Conservation (phyloP, 768 basidiomycete genomes). For the Auriscalpium orientale region DNA sequence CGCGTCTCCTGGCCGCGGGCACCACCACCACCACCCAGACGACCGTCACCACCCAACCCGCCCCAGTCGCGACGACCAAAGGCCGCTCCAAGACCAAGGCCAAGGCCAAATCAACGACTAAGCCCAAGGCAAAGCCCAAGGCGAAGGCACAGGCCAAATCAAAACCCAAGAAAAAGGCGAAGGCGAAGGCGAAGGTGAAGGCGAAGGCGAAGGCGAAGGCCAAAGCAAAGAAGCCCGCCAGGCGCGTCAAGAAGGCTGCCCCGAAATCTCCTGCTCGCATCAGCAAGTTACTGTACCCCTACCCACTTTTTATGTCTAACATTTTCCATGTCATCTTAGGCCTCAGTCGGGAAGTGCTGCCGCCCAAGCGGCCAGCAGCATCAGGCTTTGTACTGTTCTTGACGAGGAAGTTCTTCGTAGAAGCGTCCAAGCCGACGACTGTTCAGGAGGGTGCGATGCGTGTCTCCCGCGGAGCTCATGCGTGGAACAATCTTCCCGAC, state of each 20-base stretch:
- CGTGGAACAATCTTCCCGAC: constrained; percentile 5
- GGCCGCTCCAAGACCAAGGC: not conserved
- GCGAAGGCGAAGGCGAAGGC: not conserved
- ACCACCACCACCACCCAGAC: not conserved
- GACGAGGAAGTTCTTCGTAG: not conserved
- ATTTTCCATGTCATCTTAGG: too few species aligned
- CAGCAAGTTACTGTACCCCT: too few species aligned
- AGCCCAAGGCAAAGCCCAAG: not conserved
- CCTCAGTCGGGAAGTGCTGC: too few species aligned
- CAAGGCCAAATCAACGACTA: not conserved
- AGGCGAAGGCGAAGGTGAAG: not conserved
- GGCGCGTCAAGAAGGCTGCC: not conserved
- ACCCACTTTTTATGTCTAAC: too few species aligned
- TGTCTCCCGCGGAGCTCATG: not conserved
- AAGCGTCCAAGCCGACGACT: not conserved
- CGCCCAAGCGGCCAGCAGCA: too few species aligned
- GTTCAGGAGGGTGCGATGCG: not conserved
- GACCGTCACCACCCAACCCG: too few species aligned
- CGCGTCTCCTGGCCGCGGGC: not conserved
- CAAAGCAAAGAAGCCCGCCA: not conserved
- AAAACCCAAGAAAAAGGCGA: constrained; percentile 1
- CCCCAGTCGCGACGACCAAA: not conserved
- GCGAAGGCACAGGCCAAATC: not conserved
- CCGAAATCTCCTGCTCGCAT: not conserved
- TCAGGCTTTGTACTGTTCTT: too few species aligned